Evolutionary conservation across 176 grass and related monocot species (phyloP), one percentile per base, ranked within the genome.

Genomic region (Carex kokanica): DNA sequence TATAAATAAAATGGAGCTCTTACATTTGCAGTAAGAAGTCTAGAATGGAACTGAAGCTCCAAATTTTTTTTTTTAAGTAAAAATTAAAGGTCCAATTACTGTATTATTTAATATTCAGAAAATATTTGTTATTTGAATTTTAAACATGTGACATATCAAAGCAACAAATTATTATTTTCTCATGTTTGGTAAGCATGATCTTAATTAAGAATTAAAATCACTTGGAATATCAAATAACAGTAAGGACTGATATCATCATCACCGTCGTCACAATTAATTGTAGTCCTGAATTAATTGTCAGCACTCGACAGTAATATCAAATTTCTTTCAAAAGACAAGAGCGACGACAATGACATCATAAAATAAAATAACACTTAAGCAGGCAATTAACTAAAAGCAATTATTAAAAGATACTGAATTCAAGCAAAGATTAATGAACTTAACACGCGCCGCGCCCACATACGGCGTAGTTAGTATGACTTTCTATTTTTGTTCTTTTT

Each of bases 401-500:
- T 66, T 32, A 32, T 66, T 13, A 23, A 73, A 43, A 24, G 11
- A 20, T 72, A 21, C 9, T 49, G 45, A 49, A 49, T 49, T 49
- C 0, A 17, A 67, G 13, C 9, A 67, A n/a, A 14, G 23, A 49
- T 52, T 25, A 52, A 27, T 25, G 6, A 74, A 7, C 21, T 6
- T 15, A n/a, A 52, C 43, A 53, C 71, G 71, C 45, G 47, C n/a
- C 71, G 45, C 12, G 2, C n/a, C 21, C 45, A 74, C 29, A 52
- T 74, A 53, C 71, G 23, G 51, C 21, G 70, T 74, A 51, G 70
- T 74, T 51, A 77, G 49, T 55, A 77, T 77, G 23, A 78, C 73
- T 56, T 78, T 13, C 47, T 10, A 17, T 17, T 31, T 31, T 56
- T 31, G 12, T 17, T 18, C 15, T 32, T 32, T 47, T 2, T 67